A percentile compares a stretch with the other conserved stretches of the same genome.
Conservation (phyloP, 306 rosid species). For the Acmispon strigosus region DNA sequence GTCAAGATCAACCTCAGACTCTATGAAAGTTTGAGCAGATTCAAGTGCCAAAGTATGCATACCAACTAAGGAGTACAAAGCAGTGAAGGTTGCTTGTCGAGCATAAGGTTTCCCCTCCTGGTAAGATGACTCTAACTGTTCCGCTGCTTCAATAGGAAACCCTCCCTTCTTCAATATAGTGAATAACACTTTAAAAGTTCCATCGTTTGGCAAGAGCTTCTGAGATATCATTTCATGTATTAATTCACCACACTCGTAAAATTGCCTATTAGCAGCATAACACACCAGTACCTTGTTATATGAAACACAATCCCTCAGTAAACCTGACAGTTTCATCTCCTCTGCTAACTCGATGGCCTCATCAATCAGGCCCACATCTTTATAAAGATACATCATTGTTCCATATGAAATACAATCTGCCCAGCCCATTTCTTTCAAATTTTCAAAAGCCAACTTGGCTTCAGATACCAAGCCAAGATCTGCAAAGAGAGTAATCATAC, state of each 20-base stretch:
- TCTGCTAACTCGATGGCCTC: constrained; percentile 77
- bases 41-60: constrained; percentile 67
- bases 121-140: constrained; percentile 70
- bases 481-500: constrained; percentile 68
- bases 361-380: constrained; percentile 56
- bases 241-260: constrained; percentile 66
- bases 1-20: constrained; percentile 54
- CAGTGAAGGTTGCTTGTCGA: constrained; percentile 52
- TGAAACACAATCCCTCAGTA: constrained; percentile 65
- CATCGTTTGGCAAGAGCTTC: constrained; percentile 61
- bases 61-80: constrained; percentile 64
- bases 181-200: constrained; percentile 59
- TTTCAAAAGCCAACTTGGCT: constrained; percentile 59
- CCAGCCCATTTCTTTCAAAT: constrained; percentile 47
- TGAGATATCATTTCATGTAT: constrained; percentile 66
- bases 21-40: constrained; percentile 43
- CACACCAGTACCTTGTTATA: constrained; percentile 66
- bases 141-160: constrained; percentile 57
- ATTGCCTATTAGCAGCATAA: constrained; percentile 55
- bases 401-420: constrained; percentile 61
- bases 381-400: constrained; percentile 74
- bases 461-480: constrained; percentile 74
- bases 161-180: constrained; percentile 71
- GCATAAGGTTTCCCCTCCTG: constrained; percentile 68
- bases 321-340: constrained; percentile 73